Evolutionary conservation across 2,329 filamentous ascomycete species (phyloP).

Genomic region (Diplodia seriata): DNA sequence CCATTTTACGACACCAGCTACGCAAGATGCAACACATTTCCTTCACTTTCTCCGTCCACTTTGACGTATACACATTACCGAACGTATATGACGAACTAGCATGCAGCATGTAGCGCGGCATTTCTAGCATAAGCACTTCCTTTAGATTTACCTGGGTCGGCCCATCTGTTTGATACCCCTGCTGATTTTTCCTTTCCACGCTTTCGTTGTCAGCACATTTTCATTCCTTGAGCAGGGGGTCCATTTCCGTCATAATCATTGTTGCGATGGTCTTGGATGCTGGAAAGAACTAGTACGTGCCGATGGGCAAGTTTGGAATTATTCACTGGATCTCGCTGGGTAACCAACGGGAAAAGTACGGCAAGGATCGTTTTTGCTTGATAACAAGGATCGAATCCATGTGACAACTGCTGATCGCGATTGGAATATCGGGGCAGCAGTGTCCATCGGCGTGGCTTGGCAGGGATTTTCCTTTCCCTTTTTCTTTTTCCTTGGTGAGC

Average conservation of each 20-base stretch:
- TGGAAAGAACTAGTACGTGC: not conserved
- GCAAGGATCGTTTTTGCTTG: too few relatives aligned
- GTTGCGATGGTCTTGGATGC: not conserved
- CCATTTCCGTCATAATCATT: not conserved
- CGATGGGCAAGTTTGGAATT: not conserved
- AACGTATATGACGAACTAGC: constrained; percentile 1
- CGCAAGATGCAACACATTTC: constrained; percentile 7
- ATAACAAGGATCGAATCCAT: too few relatives aligned
- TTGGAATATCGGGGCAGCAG: too few relatives aligned
- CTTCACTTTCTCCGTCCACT: not conserved
- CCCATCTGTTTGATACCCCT: constrained; percentile 31
- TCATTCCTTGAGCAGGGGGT: constrained; percentile 24
- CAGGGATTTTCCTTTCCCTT: too few relatives aligned
- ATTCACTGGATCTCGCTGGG: not conserved
- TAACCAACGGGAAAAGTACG: too few relatives aligned
- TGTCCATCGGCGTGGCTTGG: too few relatives aligned
- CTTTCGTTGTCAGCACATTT: not conserved
- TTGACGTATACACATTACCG: not conserved
- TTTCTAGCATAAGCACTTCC: constrained; percentile 16
- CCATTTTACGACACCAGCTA: not conserved
- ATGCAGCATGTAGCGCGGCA: constrained; percentile 19
- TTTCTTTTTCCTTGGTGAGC: too few relatives aligned
- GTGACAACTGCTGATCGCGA: too few relatives aligned
- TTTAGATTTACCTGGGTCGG: constrained; percentile 26
- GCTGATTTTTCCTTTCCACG: not conserved